Conservation (phyloP, 1,284 basidiomycete genomes). For the Volvariella volvacea region DNA sequence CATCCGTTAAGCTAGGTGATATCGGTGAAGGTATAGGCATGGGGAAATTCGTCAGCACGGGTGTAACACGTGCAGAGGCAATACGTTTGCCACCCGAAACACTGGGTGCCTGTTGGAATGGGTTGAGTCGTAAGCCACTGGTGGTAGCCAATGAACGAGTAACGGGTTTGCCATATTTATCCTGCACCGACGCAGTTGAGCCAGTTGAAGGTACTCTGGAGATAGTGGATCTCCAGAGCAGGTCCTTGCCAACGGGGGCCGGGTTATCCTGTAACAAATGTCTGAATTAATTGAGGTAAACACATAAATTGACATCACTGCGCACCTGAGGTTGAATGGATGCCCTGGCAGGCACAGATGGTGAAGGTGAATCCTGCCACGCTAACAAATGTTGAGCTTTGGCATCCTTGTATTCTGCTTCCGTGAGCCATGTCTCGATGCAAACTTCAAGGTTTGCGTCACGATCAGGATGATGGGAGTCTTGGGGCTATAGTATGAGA, state of each 20-base stretch:
- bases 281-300: constrained; percentile 1
- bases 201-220: constrained; percentile 13
- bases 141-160: constrained; percentile 41
- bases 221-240: constrained; percentile 35
- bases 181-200: constrained; percentile 6
- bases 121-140: constrained; percentile 26
- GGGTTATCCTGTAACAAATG: constrained; percentile 13
- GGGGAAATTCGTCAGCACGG: constrained; percentile 8
- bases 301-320: too few species aligned
- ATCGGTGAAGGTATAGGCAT: constrained; percentile 12
- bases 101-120: constrained; percentile 23
- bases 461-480: constrained; percentile 71
- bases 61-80: constrained; percentile 16
- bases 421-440: constrained; percentile 70
- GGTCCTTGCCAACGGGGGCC: constrained; percentile 32
- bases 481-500: constrained; percentile 46
- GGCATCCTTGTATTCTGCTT: constrained; percentile 61
- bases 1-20: constrained; percentile 36
- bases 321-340: background rate
- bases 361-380: constrained; percentile 55
- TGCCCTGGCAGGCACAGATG: constrained; percentile 23
- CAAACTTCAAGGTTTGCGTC: constrained; percentile 58
- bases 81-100: constrained; percentile 21
- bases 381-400: constrained; percentile 55
- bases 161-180: background rate